Evolutionary conservation across 2,329 filamentous ascomycete species (phyloP), one percentile per base, ranked within the genome.

Genomic region (Periglandula ipomoeae): DNA sequence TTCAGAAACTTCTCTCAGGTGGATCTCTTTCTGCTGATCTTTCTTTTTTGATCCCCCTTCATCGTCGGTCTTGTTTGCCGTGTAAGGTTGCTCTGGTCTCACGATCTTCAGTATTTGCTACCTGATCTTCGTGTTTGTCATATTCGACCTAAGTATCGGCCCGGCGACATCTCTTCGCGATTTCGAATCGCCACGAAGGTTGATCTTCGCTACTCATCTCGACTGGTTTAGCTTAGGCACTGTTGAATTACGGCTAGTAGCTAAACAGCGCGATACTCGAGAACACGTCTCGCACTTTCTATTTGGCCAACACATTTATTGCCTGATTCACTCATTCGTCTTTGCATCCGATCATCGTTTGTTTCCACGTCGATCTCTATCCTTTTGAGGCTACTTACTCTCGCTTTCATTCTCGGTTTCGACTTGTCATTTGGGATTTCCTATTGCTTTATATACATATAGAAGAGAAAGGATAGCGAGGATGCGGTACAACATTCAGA

Each of bases 401-500:
- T 19, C 22, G 8, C 26, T 46, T n/a, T 2, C 26, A 32, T 26
- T 23, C 23, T 34, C 8, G 2, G 8, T 27, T 20, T 49, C 15
- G 23, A 19, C 32, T 40, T 24, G 15, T 43, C 23, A 19, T 23
- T 20, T 26, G 13, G 13, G 20, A 27, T 23, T 27, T 20, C 13
- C n/a, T 9, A 45, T 34, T 17, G 8, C 19, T 10, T 15, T 15
- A 11, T 26, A 24, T 37, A 26, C 11, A 20, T 23, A 15, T 11
- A 24, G 13, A 15, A 11, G 39, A 39, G 4, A 38, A 23, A 43
- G 19, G 26, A 22, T 11, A 27, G 37, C 4, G 22, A 45, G n/a
- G 23, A 52, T 52, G 50, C 39, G 30, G 24, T 38, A 37, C 34
- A 46, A 24, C 11, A 34, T 51, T 30, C 53, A 50, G 35, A 44